phyloP scores from a whole-genome alignment of 2,329 filamentous ascomycete genomes.

The Microcyclosporella mali region DNA sequence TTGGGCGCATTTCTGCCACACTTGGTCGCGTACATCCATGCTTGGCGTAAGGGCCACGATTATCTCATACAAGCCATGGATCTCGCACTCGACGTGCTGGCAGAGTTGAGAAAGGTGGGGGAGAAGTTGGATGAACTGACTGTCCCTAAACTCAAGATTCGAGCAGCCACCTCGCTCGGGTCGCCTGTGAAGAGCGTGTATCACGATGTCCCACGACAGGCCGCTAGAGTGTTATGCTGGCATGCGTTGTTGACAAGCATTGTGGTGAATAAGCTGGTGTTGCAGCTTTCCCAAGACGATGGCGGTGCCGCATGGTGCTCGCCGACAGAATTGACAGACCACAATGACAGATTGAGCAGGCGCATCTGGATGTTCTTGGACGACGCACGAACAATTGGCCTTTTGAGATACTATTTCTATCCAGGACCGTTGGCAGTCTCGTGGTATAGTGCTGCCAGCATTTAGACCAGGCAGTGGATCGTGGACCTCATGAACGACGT shows the following conservation, averaged over 20 bases:
- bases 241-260: constrained; percentile 1
- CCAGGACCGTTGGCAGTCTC: neutral
- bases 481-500: constrained; percentile 2
- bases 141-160: neutral
- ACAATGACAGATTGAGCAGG: neutral
- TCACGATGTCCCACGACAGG: neutral
- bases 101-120: neutral
- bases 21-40: neutral
- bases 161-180: neutral
- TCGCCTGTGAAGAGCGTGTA: neutral
- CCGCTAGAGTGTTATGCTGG: neutral
- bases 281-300: neutral
- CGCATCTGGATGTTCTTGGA: constrained; percentile 1
- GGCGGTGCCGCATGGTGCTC: neutral
- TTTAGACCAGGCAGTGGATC: neutral
- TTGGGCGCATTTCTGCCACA: neutral
- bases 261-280: neutral
- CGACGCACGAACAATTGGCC: neutral
- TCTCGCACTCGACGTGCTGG: neutral
- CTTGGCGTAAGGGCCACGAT: neutral
- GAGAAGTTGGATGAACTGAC: neutral
- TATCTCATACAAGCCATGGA: neutral
- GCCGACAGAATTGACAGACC: neutral
- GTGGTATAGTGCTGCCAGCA: neutral
- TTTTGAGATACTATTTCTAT: constrained; percentile 3